Percentiles rank a stretch among this genome's conserved stretches.
These are phyloP conservation scores for Cordyceps sp. DNA, from an alignment of 2,329 filamentous ascomycete species.

Conservation along the genomic window DNA sequence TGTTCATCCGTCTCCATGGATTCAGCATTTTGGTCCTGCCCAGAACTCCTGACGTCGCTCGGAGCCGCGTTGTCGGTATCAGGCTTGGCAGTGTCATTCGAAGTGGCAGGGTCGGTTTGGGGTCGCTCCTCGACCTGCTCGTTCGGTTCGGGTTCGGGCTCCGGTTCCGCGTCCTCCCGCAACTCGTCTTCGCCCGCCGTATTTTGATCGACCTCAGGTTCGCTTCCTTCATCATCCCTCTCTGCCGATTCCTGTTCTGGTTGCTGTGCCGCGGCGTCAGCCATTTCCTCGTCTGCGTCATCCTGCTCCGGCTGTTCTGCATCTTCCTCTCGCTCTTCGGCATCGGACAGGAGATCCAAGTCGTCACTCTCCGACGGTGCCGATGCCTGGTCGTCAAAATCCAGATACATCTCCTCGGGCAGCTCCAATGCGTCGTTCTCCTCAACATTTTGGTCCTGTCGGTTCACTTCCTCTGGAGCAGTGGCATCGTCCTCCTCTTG, in stretches of 20 bases:
- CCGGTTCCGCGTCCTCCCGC: slow-evolving; percentile 17
- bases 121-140: slow-evolving; percentile 19
- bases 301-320: slow-evolving; percentile 20
- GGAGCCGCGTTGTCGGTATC: slow-evolving; percentile 46
- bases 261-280: slow-evolving; percentile 19
- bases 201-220: slow-evolving; percentile 33
- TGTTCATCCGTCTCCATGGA: slow-evolving; percentile 45
- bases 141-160: neutral
- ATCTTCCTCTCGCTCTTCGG: slow-evolving; percentile 23
- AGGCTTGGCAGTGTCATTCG: slow-evolving; percentile 30
- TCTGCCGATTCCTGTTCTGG: slow-evolving; percentile 18
- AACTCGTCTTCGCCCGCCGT: slow-evolving; percentile 32
- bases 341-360: slow-evolving; percentile 39
- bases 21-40: slow-evolving; percentile 48
- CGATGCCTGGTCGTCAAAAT: slow-evolving; percentile 52
- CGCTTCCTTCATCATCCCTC: slow-evolving; percentile 40
- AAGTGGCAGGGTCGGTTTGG: slow-evolving; percentile 14
- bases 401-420: slow-evolving; percentile 76
- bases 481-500: slow-evolving; percentile 37
- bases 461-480: slow-evolving; percentile 37
- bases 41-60: slow-evolving; percentile 46
- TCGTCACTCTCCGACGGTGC: slow-evolving; percentile 38
- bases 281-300: slow-evolving; percentile 17
- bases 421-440: slow-evolving; percentile 71
- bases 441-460: slow-evolving; percentile 58